These are phyloP conservation scores for Centaurea solstitialis DNA, from an alignment of 129 eudicot genomes.

Conservation along the genomic window DNA sequence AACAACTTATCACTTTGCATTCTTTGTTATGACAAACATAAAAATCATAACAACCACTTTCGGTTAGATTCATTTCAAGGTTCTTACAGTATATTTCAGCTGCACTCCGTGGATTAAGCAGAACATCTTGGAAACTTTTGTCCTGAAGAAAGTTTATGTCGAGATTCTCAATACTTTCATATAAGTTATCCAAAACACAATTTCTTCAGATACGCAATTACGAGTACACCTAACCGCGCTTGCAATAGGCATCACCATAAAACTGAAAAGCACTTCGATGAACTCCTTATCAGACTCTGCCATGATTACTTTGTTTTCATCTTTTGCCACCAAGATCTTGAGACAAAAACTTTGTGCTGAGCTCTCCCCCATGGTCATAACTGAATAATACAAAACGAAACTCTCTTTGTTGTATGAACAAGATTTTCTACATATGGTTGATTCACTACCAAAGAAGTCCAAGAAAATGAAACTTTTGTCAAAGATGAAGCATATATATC, in stretches of 20 bases:
- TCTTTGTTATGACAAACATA: not conserved
- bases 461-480: not conserved
- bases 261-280: slow-evolving; percentile 35
- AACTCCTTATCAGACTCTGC: slow-evolving; percentile 29
- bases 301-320: slow-evolving; percentile 29
- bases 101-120: slow-evolving; percentile 33
- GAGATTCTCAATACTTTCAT: slow-evolving; percentile 19
- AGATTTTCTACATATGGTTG: not conserved
- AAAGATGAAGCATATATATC: not conserved
- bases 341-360: slow-evolving; percentile 17
- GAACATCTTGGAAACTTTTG: not conserved
- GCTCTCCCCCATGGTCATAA: slow-evolving; percentile 22
- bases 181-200: slow-evolving; percentile 31
- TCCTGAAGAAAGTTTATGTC: not conserved
- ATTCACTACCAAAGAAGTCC: not conserved
- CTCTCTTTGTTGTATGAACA: not conserved
- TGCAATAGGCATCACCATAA: slow-evolving; percentile 37
- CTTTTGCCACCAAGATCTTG: slow-evolving; percentile 25
- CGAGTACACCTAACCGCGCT: slow-evolving; percentile 2
- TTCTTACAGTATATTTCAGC: slow-evolving; percentile 21
- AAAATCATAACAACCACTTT: not conserved
- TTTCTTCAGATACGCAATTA: not conserved
- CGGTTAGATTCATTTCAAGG: slow-evolving; percentile 6
- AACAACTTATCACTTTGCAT: slow-evolving; percentile 1
- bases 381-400: not conserved